Conservation (phyloP, 257 asterid species). For the Solanum acaule region DNA sequence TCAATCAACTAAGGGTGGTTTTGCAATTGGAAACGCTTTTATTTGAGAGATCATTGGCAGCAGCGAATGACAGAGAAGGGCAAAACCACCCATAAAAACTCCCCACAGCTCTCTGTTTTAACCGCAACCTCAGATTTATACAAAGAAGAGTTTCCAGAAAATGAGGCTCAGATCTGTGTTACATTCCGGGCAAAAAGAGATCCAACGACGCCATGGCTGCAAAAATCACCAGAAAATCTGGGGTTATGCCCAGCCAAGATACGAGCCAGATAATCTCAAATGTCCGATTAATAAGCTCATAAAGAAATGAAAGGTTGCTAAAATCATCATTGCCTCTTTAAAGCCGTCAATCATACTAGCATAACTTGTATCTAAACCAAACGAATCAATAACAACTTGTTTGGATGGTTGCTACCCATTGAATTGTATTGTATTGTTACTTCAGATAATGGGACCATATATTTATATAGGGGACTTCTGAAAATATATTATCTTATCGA, state of each 20-base stretch:
- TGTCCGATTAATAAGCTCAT: neutral
- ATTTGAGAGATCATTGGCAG: slow-evolving; percentile 11
- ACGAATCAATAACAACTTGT: neutral
- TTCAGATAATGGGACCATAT: neutral
- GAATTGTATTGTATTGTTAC: neutral
- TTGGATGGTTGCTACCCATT: neutral
- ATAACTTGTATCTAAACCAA: neutral
- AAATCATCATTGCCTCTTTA: neutral
- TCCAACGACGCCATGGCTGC: neutral
- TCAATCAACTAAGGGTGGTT: neutral
- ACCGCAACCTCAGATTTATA: slow-evolving; percentile 6
- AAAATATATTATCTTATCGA: too few species aligned
- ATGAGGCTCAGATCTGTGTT: neutral
- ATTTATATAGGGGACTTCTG: neutral
- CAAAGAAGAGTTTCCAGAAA: neutral
- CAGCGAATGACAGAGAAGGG: slow-evolving; percentile 3
- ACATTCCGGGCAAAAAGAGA: neutral
- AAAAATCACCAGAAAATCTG: neutral
- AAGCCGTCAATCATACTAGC: neutral
- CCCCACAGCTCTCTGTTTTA: neutral
- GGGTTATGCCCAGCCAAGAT: neutral
- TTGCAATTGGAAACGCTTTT: neutral
- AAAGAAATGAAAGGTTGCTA: neutral
- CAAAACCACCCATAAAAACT: slow-evolving; percentile 27
- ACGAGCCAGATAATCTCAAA: neutral